Evolutionary conservation across 106 monocot species (phyloP).

Genomic region (Amphibolis antarctica): DNA sequence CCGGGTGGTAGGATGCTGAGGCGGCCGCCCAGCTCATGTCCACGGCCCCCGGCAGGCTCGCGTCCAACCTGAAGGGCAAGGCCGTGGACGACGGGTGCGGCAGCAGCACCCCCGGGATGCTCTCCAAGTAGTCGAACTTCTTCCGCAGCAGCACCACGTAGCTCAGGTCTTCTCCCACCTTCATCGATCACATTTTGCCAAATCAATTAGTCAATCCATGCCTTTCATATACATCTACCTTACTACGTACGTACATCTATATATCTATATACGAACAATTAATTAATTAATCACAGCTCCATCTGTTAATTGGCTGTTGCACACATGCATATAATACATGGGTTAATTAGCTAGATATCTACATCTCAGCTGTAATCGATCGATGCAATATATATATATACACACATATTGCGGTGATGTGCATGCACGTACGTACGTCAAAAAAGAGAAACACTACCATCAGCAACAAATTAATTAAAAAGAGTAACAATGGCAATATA

Average conservation of each 20-base stretch:
- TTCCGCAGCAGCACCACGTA: constrained; percentile 68
- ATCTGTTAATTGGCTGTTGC: no score
- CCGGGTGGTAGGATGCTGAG: neutral
- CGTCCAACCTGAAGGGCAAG: constrained; percentile 29
- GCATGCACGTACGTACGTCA: no score
- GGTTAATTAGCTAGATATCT: no score
- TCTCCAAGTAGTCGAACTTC: constrained; percentile 87
- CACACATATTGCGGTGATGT: no score
- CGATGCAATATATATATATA: no score
- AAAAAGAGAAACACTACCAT: no score
- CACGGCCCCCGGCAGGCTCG: neutral
- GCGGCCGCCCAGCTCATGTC: constrained; percentile 18
- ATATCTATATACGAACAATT: neutral
- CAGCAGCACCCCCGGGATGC: constrained; percentile 92
- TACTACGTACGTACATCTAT: neutral
- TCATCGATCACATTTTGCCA: neutral
- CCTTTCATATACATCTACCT: neutral
- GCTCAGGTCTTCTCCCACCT: constrained; percentile 85
- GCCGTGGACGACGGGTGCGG: constrained; percentile 76
- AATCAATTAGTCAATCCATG: no score
- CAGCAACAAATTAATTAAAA: no score
- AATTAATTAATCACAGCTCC: neutral
- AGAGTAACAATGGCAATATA: no score
- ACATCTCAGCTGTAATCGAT: no score
- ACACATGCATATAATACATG: no score